Percentiles rank a stretch among this genome's conserved stretches.
Evolutionary conservation across 2,329 filamentous ascomycete species (phyloP).

Genomic region (Cordyceps tenuipes): DNA sequence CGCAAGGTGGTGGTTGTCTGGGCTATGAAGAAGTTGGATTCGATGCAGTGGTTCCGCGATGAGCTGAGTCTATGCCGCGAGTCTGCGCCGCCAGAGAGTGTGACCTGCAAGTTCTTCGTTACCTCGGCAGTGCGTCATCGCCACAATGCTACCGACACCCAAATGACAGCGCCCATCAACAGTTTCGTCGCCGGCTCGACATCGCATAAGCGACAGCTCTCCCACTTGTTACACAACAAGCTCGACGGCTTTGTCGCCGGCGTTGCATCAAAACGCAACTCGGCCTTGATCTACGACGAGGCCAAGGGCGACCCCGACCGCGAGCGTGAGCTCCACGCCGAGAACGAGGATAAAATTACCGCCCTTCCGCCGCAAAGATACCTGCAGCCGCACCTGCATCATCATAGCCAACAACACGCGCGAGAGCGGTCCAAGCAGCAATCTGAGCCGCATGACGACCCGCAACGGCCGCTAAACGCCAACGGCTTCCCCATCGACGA

Average conservation of each 20-base stretch:
- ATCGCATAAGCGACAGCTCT: constrained; percentile 47
- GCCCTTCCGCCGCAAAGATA: constrained; percentile 65
- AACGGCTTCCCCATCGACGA: constrained; percentile 37
- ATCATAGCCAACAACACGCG: constrained; percentile 25
- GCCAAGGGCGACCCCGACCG: constrained; percentile 70
- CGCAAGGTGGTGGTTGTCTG: constrained; percentile 88
- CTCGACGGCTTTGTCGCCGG: constrained; percentile 82
- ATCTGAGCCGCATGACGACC: constrained; percentile 33
- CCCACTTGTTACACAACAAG: constrained; percentile 72
- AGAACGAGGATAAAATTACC: constrained; percentile 78
- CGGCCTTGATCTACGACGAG: constrained; percentile 72
- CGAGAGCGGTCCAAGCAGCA: constrained; percentile 17
- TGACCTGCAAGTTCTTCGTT: constrained; percentile 92
- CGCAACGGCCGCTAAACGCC: constrained; percentile 42
- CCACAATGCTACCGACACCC: constrained; percentile 20
- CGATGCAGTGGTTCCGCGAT: constrained; percentile 96
- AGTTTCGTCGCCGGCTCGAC: not conserved
- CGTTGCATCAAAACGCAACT: constrained; percentile 80
- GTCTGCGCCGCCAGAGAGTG: constrained; percentile 76
- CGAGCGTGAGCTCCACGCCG: constrained; percentile 68
- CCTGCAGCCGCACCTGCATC: constrained; percentile 39
- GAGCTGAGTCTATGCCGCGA: constrained; percentile 88
- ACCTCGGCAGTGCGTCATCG: constrained; percentile 53
- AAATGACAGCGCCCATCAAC: constrained; percentile 38
- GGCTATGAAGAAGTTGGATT: constrained; percentile 83